Conservation (phyloP, 768 basidiomycete species). For the Mycena amicta region DNA sequence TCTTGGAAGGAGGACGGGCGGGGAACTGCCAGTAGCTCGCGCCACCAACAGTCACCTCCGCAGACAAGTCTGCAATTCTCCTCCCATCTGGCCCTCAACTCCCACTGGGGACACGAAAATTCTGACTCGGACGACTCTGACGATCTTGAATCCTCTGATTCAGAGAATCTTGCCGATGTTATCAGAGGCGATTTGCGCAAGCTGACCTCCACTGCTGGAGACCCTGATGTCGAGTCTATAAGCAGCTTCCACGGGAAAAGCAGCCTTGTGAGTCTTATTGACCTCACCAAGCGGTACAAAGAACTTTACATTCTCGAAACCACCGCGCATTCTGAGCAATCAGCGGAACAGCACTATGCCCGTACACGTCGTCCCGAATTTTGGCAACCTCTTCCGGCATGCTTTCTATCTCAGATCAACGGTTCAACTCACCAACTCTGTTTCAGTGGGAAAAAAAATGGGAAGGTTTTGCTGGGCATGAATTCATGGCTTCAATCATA, state of each 20-base stretch:
- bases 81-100: constrained; percentile 24
- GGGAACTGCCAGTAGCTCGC: background rate
- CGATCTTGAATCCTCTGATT: constrained; percentile 33
- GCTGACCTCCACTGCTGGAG: constrained; percentile 30
- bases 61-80: constrained; percentile 21
- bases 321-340: constrained; percentile 19
- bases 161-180: constrained; percentile 37
- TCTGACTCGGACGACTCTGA: constrained; percentile 30
- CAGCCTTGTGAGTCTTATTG: constrained; percentile 57
- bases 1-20: constrained; percentile 54
- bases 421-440: constrained; percentile 1
- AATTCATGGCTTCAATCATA: constrained; percentile 37
- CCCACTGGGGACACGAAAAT: constrained; percentile 11
- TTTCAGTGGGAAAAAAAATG: constrained; percentile 41
- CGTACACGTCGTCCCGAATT: constrained; percentile 47
- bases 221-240: constrained; percentile 41
- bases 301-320: constrained; percentile 50
- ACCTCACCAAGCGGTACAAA: constrained; percentile 54
- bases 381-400: constrained; percentile 61
- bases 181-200: constrained; percentile 37
- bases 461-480: constrained; percentile 33
- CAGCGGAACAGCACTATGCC: constrained; percentile 2
- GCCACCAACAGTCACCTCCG: constrained; percentile 6
- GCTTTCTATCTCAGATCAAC: constrained; percentile 24
- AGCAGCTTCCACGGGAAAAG: constrained; percentile 61